Conservation (phyloP, 768 basidiomycete species). For the Leccinum olivaceopallidum region DNA sequence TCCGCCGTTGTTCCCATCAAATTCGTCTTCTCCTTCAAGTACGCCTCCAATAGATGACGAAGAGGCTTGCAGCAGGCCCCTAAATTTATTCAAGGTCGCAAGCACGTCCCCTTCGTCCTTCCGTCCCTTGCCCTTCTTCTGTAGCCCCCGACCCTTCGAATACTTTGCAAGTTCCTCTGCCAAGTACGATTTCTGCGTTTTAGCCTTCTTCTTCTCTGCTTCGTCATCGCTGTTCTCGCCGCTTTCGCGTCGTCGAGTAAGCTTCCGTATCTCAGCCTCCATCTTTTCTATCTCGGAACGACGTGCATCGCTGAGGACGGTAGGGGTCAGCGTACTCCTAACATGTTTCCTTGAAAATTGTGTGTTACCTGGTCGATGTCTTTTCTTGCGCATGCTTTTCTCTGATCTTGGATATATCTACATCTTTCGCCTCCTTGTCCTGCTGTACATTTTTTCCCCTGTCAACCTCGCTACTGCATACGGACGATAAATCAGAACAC, state of each 20-base stretch:
- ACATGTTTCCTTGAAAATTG: neutral
- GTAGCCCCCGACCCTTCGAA: slow-evolving; percentile 58
- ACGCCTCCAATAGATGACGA: slow-evolving; percentile 36
- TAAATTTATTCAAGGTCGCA: slow-evolving; percentile 67
- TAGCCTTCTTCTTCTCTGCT: slow-evolving; percentile 53
- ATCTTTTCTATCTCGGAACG: slow-evolving; percentile 81
- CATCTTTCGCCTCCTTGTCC: slow-evolving; percentile 24
- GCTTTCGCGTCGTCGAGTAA: slow-evolving; percentile 59
- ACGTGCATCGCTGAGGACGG: slow-evolving; percentile 51
- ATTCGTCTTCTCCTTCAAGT: slow-evolving; percentile 20
- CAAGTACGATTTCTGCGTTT: slow-evolving; percentile 64
- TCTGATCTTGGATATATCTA: slow-evolving; percentile 69
- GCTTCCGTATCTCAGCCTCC: slow-evolving; percentile 84
- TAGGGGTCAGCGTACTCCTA: slow-evolving; percentile 2
- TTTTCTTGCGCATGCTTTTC: slow-evolving; percentile 76
- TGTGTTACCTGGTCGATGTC: slow-evolving; percentile 53
- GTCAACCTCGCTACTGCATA: neutral
- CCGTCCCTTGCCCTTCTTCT: slow-evolving; percentile 55
- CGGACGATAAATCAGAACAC: neutral
- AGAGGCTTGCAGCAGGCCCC: slow-evolving; percentile 58
- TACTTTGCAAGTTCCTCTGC: slow-evolving; percentile 86
- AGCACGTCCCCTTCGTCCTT: slow-evolving; percentile 76
- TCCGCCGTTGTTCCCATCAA: slow-evolving; percentile 15
- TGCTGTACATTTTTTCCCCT: neutral
- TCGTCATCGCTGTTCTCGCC: slow-evolving; percentile 67